phyloP scores from a whole-genome alignment of 2,329 filamentous ascomycete genomes.

The Aquanectria penicillioides region DNA sequence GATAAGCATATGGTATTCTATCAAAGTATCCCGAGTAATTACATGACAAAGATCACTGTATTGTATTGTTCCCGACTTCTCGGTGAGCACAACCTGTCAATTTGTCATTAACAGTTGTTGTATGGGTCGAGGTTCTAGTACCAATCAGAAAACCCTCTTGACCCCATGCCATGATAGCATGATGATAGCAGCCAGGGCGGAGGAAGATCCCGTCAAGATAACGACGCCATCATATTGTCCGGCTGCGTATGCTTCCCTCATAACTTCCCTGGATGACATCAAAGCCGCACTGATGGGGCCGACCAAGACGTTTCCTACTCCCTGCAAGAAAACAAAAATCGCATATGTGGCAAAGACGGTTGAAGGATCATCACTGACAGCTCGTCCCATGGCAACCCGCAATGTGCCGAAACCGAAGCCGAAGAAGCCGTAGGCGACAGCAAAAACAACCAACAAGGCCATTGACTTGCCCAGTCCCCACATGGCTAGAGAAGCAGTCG shows the following conservation, averaged over 20 bases:
- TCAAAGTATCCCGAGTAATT: too few species aligned
- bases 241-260: background rate
- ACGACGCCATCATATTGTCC: conserved; percentile 5
- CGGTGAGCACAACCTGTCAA: too few species aligned
- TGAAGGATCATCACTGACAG: conserved; percentile 21
- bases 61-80: too few species aligned
- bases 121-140: too few species aligned
- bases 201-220: background rate
- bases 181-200: background rate
- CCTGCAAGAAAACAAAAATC: conserved; percentile 27
- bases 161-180: background rate
- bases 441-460: conserved; percentile 58
- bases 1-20: too few species aligned
- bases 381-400: conserved; percentile 21
- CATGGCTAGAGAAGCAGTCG: conserved; percentile 57
- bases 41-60: too few species aligned
- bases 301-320: conserved; percentile 29
- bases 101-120: too few species aligned
- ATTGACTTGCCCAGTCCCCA: conserved; percentile 61
- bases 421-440: conserved; percentile 65
- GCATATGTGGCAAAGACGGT: conserved; percentile 25
- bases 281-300: conserved; percentile 23
- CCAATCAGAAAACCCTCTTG: background rate
- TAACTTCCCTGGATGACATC: background rate
- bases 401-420: conserved; percentile 42